phyloP scores from a whole-genome alignment of 2,329 filamentous ascomycete genomes.

The Camillea tinctor region DNA sequence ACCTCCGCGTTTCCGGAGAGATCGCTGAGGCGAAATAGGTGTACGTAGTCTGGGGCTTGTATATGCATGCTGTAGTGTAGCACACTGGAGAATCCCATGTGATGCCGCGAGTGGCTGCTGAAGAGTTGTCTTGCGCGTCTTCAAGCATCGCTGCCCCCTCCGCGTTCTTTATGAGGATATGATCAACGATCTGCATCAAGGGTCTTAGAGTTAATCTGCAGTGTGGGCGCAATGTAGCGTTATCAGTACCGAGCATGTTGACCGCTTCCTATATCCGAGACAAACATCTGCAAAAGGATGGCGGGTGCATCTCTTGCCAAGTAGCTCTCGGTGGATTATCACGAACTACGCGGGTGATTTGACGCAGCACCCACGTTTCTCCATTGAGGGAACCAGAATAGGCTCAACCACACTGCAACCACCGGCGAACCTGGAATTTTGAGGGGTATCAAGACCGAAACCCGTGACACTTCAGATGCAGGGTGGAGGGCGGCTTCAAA shows the following conservation, averaged over 20 bases:
- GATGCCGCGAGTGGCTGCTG: slow-evolving; percentile 1
- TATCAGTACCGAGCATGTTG: slow-evolving; percentile 1
- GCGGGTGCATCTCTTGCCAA: slow-evolving; percentile 17
- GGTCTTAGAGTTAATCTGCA: slow-evolving; percentile 7
- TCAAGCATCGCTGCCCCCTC: slow-evolving; percentile 4
- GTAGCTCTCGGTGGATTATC: neutral
- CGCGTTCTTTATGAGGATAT: slow-evolving; percentile 3
- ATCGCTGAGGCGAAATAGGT: neutral
- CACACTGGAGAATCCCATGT: neutral
- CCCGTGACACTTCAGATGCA: neutral
- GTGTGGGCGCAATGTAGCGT: neutral
- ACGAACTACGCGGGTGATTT: neutral
- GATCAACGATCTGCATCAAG: slow-evolving; percentile 16
- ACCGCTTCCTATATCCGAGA: slow-evolving; percentile 9
- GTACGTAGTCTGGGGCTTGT: neutral
- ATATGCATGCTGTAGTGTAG: neutral
- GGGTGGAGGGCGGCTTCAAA: neutral
- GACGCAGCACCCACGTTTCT: neutral
- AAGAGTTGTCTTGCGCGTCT: slow-evolving; percentile 2
- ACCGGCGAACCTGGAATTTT: neutral
- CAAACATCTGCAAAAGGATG: slow-evolving; percentile 12
- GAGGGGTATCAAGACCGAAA: neutral
- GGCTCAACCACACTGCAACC: neutral
- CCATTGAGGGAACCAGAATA: neutral
- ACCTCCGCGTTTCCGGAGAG: neutral